Base-by-base conservation (phyloP, 257 asterid genomes). In the Schizonepeta tenuifolia region DNA sequence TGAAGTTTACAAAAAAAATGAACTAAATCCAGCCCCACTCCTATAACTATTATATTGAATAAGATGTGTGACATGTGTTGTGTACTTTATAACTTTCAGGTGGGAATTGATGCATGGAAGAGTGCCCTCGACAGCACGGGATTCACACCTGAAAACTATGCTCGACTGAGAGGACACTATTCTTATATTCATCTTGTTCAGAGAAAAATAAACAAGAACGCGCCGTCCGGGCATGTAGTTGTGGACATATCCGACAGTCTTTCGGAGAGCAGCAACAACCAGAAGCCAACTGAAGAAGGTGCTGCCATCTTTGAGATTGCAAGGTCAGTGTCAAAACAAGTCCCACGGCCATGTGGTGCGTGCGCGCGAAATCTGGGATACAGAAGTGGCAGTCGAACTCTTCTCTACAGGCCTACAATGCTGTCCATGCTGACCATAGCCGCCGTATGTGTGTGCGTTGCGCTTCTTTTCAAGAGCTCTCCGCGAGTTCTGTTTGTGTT, bases 401-500 rank as follows among this genome's bases (percentile, higher is more conserved):
- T 83, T 71, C 78, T 87, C 9, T 86, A 84, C 81, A 86, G 82
- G 82, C 96, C 96, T 3, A 88, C 87, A 1, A 84, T 87, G 92
- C 85, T 87, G 40, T 89, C 96, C 0, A 89, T 91, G 96, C 76
- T 91, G 69, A 92, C 89, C 61, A 82, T 91, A 68, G 96, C 97
- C 18, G 94, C 92, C 4, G 91, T 91, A 0, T 91, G 97, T 20
- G 97, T 88, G 46, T 91, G 97, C 14, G 96, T 89, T 65, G 96
- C 95, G 15, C 92, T 91, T 66, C 88, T 89, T 9, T 83, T 89
- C 79, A 89, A 88, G 82, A 86, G 94, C 82, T 87, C 85, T 0
- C 96, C 96, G 0, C 79, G 74, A 14, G 90, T 89, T 62, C 82
- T 87, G 36, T 85, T 77, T 10, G 76, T 86, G 67, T 86, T 86